Evolutionary conservation across 1,139 yeast genomes (phyloP).

Genomic region (Suhomyces taliae): DNA sequence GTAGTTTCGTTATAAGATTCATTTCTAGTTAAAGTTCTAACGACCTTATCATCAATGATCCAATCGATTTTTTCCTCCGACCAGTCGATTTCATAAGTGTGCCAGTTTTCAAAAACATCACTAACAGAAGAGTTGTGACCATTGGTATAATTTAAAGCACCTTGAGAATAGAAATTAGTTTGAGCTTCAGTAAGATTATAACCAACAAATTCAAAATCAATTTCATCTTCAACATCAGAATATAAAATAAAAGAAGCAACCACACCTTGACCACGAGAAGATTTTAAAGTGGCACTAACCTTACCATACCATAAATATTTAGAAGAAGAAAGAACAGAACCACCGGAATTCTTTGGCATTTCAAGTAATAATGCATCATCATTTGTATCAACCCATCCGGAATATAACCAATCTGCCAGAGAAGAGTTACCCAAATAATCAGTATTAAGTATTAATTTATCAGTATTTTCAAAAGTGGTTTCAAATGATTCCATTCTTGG

Average conservation of each 20-base stretch:
- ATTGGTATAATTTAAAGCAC: conserved; percentile 67
- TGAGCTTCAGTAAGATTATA: conserved; percentile 64
- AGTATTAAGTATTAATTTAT: conserved; percentile 32
- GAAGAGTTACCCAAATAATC: conserved; percentile 69
- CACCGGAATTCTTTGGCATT: conserved; percentile 77
- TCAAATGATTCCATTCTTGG: conserved; percentile 39
- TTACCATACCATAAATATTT: conserved; percentile 87
- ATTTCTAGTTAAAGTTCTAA: conserved; percentile 64
- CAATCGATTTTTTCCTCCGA: conserved; percentile 67
- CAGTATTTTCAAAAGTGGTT: conserved; percentile 38
- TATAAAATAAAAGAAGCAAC: conserved; percentile 81
- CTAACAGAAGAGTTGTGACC: conserved; percentile 46
- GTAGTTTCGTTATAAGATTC: conserved; percentile 71
- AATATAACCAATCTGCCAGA: conserved; percentile 69
- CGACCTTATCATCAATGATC: conserved; percentile 68
- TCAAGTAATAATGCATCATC: conserved; percentile 63
- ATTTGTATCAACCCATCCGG: conserved; percentile 61
- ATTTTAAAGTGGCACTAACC: conserved; percentile 63
- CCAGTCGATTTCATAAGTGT: conserved; percentile 85
- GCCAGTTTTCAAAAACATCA: conserved; percentile 66
- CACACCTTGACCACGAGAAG: conserved; percentile 79
- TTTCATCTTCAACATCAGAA: conserved; percentile 87
- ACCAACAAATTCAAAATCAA: conserved; percentile 87
- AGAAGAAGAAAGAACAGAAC: conserved; percentile 81
- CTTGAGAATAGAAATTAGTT: conserved; percentile 78